These are phyloP conservation scores for Pseudogymnoascus sp. DNA, from an alignment of 2,329 filamentous ascomycete species.

Conservation along the genomic window DNA sequence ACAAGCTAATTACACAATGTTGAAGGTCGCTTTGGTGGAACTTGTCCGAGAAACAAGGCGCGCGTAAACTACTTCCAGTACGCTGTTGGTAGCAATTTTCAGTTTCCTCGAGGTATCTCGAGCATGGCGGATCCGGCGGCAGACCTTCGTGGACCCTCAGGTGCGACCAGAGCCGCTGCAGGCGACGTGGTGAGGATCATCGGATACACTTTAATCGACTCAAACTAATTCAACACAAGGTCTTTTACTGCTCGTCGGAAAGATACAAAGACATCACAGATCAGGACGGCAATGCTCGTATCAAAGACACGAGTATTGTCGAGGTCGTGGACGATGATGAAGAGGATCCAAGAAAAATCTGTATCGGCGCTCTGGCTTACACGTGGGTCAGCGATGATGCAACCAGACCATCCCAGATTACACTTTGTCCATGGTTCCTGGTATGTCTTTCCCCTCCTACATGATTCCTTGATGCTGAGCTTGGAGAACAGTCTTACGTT, in stretches of 20 bases:
- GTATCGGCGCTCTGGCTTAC: neutral
- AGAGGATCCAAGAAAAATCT: neutral
- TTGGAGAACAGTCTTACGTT: neutral
- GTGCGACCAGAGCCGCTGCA: neutral
- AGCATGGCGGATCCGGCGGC: neutral
- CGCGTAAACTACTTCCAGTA: slow-evolving; percentile 5
- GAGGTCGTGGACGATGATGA: neutral
- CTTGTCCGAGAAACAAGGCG: slow-evolving; percentile 4
- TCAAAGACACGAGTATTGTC: neutral
- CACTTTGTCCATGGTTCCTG: neutral
- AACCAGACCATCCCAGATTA: neutral
- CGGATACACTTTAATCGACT: neutral
- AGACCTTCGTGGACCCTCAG: neutral
- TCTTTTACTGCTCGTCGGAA: neutral
- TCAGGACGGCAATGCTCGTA: neutral
- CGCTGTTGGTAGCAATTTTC: neutral
- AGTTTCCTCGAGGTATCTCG: neutral
- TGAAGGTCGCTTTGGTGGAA: no score
- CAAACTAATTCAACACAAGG: neutral
- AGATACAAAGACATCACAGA: neutral
- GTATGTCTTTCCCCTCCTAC: neutral
- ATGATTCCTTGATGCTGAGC: neutral
- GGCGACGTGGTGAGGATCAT: neutral
- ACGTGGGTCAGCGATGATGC: neutral
- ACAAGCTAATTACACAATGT: no score